A percentile compares a stretch with the other conserved stretches of the same genome.
phyloP scores from a whole-genome alignment of 768 basidiomycete genomes.

The Chlorophyllum brunneum region DNA sequence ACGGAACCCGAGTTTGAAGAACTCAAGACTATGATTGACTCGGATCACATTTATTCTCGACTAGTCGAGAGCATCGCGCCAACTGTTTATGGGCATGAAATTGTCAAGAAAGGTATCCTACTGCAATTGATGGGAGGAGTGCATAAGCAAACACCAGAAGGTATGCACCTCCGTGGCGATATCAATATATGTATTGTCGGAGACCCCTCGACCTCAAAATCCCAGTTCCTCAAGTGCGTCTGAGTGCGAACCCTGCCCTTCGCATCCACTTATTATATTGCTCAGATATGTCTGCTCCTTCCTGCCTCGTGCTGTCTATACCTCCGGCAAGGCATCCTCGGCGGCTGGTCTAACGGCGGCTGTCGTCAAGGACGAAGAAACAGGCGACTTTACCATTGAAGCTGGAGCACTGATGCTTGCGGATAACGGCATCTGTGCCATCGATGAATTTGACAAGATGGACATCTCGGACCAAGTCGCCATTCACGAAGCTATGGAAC shows the following conservation, averaged over 20 bases:
- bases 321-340: constrained; percentile 98
- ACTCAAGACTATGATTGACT: constrained; percentile 89
- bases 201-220: constrained; percentile 96
- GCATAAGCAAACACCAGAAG: constrained; percentile 93
- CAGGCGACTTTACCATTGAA: constrained; percentile 98
- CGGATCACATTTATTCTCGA: constrained; percentile 91
- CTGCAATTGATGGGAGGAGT: constrained; percentile 98
- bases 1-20: constrained; percentile 96
- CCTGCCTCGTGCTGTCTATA: constrained; percentile 96
- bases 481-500: constrained; percentile 99
- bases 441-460: constrained; percentile 99
- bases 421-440: constrained; percentile 99
- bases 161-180: constrained; percentile 97
- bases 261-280: constrained; percentile 2
- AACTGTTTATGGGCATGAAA: constrained; percentile 98
- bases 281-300: constrained; percentile 94
- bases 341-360: constrained; percentile 98
- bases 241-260: background rate
- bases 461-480: constrained; percentile 97
- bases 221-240: constrained; percentile 93
- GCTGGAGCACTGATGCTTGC: constrained; percentile 99
- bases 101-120: constrained; percentile 96
- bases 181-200: constrained; percentile 98
- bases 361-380: constrained; percentile 97
- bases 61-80: constrained; percentile 95